Evolutionary conservation across 495 filamentous ascomycete species (phyloP).

Genomic region (Clavariopsis aquatica): DNA sequence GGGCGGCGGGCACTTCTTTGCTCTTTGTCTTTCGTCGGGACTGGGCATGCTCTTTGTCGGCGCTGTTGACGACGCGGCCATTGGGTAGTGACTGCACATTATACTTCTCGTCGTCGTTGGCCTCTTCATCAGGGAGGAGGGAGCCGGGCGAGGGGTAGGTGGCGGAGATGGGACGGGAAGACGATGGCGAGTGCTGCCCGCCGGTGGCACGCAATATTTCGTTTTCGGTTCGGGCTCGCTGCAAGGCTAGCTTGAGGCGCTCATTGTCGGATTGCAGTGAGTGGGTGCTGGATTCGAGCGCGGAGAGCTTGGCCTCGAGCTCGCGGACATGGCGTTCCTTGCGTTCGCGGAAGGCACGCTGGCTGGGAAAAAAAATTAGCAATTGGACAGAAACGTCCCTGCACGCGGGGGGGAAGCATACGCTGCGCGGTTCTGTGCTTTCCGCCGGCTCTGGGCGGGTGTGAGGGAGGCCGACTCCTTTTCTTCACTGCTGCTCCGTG

Average conservation of each 20-base stretch:
- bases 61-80: constrained; percentile 62
- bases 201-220: constrained; percentile 87
- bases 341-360: constrained; percentile 94
- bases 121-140: constrained; percentile 42
- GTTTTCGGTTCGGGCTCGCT: constrained; percentile 81
- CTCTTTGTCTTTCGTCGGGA: constrained; percentile 61
- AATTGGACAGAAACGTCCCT: constrained; percentile 8
- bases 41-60: constrained; percentile 26
- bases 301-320: constrained; percentile 80
- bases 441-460: constrained; percentile 81
- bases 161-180: constrained; percentile 32
- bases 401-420: constrained; percentile 57
- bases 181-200: constrained; percentile 32
- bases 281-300: constrained; percentile 61
- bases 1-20: constrained; percentile 72
- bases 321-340: constrained; percentile 94
- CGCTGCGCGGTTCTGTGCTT: constrained; percentile 96
- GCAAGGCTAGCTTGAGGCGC: constrained; percentile 77
- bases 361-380: constrained; percentile 53
- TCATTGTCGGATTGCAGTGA: constrained; percentile 73
- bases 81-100: constrained; percentile 53
- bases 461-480: constrained; percentile 61
- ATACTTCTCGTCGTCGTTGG: constrained; percentile 37
- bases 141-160: constrained; percentile 39
- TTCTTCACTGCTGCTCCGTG: constrained; percentile 54